phyloP scores from a whole-genome alignment of 2,329 filamentous ascomycete species.

The Fusarium floridanum region DNA sequence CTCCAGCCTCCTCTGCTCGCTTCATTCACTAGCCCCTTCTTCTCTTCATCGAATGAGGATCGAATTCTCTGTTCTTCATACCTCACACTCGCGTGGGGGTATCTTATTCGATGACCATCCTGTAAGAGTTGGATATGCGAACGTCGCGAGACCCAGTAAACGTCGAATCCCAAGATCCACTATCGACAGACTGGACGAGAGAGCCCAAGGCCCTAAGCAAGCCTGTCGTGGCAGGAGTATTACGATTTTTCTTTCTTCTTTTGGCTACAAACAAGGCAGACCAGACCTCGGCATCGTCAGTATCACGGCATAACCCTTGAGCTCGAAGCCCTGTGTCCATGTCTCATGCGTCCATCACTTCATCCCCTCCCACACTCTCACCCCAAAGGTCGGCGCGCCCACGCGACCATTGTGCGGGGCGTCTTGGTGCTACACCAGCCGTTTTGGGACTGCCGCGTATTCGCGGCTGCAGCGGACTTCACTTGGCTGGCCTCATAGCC shows the following conservation, averaged over 20 bases:
- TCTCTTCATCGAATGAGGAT: not conserved
- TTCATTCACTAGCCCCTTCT: not conserved
- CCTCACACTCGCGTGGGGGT: conserved; percentile 18
- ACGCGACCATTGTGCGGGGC: conserved; percentile 30
- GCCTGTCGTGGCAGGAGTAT: not conserved
- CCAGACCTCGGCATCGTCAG: not conserved
- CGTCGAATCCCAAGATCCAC: conserved; percentile 10
- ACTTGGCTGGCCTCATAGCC: conserved; percentile 33
- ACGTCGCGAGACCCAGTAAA: conserved; percentile 4
- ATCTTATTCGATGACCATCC: conserved; percentile 2
- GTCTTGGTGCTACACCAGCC: conserved; percentile 26
- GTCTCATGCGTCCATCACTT: conserved; percentile 17
- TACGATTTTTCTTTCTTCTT: conserved; percentile 1
- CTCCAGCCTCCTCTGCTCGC: conserved; percentile 6
- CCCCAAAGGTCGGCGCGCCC: not conserved
- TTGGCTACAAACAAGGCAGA: not conserved
- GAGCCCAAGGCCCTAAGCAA: conserved; percentile 1
- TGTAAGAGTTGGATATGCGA: not conserved
- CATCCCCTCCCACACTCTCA: conserved; percentile 11
- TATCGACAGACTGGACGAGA: not conserved
- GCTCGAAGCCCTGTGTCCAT: conserved; percentile 5
- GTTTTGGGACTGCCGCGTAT: conserved; percentile 23
- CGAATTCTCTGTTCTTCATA: conserved; percentile 11
- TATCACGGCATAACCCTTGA: conserved; percentile 10
- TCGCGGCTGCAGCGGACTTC: conserved; percentile 29